phyloP scores from a whole-genome alignment of 2,329 filamentous ascomycete genomes.

The Ceratocystis papillata region DNA sequence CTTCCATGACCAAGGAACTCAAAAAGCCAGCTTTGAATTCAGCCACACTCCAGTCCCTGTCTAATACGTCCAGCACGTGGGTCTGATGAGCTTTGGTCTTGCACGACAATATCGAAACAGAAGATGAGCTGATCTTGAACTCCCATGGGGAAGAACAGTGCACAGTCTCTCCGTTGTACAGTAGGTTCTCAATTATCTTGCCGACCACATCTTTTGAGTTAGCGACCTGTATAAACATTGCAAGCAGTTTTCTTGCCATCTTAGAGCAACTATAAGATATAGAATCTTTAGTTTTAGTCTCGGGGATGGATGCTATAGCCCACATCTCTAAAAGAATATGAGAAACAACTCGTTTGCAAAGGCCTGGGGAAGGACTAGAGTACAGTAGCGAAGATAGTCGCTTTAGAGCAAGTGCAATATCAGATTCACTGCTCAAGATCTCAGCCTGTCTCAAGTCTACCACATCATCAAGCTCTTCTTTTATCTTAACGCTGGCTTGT shows the following conservation, averaged over 20 bases:
- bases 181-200: constrained; percentile 43
- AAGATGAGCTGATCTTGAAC: constrained; percentile 35
- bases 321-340: constrained; percentile 53
- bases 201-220: constrained; percentile 41
- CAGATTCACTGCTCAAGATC: constrained; percentile 38
- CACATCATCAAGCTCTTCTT: constrained; percentile 32
- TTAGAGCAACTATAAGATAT: constrained; percentile 35
- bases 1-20: constrained; percentile 39
- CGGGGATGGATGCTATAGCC: constrained; percentile 40
- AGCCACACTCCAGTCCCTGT: constrained; percentile 37
- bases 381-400: constrained; percentile 47
- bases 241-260: constrained; percentile 42
- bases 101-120: constrained; percentile 30
- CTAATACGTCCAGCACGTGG: constrained; percentile 21
- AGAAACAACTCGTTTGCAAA: constrained; percentile 50
- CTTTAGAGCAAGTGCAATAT: constrained; percentile 42
- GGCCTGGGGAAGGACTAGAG: constrained; percentile 55
- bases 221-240: constrained; percentile 48
- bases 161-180: constrained; percentile 41
- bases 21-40: constrained; percentile 41
- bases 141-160: constrained; percentile 37
- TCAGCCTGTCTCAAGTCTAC: constrained; percentile 37
- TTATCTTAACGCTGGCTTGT: constrained; percentile 19
- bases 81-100: not conserved
- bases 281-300: constrained; percentile 33